Evolutionary conservation across 2,329 filamentous ascomycete species (phyloP), one percentile per base, ranked within the genome.

Genomic region (Hypoxylon rubiginosum): DNA sequence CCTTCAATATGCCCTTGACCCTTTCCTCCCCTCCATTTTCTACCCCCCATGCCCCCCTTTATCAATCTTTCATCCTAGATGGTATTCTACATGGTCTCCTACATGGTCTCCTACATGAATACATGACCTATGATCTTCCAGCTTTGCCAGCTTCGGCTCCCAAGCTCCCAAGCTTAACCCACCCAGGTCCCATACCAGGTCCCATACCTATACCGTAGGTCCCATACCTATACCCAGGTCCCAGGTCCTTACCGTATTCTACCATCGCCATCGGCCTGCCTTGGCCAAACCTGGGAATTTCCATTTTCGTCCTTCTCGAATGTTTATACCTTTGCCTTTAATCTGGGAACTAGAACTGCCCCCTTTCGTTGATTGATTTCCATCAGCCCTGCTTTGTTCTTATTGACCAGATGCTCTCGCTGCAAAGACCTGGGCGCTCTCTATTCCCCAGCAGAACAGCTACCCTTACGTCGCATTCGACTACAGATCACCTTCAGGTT

Each of bases 401-500:
- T 61, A 56, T 63, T 55, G 57, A 55, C 66, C 67, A 63, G 66
- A 69, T 72, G 71, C 64, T 50, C 70, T 60, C 58, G 58, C 32
- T 64, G 59, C 62, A 63, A 51, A 71, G 39, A 49, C 26, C 50
- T 55, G 68, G 60, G 55, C 55, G 48, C 57, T 36, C 43, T 62
- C 34, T 46, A 54, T 68, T 64, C 60, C 39, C 60, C 57, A 50
- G 45, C 57, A 50, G 48, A 46, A 60, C 62, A 51, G 10, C 55
- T 56, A 46, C 43, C 46, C 19, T 53, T 62, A 53, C 59, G 56
- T 72, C 67, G 64, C 68, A 72, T 74, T 68, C 58, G 58, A 69
- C 48, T 58, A 57, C 58, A 10, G 39, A 50, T 62, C 61, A 64
- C 46, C 32, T 63, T 32, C 58, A 69, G 59, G 50, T 55, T 64